Evolutionary conservation across 2,329 filamentous ascomycete species (phyloP).

Genomic region (Blastomyces emzantsi): DNA sequence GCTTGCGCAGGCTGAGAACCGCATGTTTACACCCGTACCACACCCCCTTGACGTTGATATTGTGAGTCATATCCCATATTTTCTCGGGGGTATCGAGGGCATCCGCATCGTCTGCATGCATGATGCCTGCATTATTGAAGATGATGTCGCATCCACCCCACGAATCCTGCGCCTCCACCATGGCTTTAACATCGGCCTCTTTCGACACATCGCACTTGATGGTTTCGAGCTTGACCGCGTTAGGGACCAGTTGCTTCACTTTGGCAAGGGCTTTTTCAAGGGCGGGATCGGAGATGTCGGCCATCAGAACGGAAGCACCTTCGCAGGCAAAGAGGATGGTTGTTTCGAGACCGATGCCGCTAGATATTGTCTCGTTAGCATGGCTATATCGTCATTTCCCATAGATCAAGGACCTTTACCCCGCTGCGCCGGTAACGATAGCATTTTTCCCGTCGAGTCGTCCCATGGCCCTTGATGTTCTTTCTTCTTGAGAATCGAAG

Average conservation of each 20-base stretch:
- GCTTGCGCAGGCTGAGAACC: slow-evolving; percentile 66
- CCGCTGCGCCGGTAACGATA: slow-evolving; percentile 75
- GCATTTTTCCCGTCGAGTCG: slow-evolving; percentile 58
- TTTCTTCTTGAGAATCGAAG: background rate
- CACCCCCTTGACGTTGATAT: slow-evolving; percentile 97
- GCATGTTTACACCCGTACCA: slow-evolving; percentile 95
- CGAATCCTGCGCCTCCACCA: slow-evolving; percentile 64
- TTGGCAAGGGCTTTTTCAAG: slow-evolving; percentile 69
- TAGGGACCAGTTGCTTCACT: slow-evolving; percentile 61
- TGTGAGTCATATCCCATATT: slow-evolving; percentile 90
- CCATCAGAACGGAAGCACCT: slow-evolving; percentile 75
- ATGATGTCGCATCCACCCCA: slow-evolving; percentile 88
- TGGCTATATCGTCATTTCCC: background rate
- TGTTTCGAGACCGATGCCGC: slow-evolving; percentile 89
- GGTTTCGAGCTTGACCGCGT: slow-evolving; percentile 52
- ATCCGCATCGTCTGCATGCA: slow-evolving; percentile 75
- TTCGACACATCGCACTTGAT: slow-evolving; percentile 72
- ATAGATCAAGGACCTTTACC: slow-evolving; percentile 47
- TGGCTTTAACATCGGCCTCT: slow-evolving; percentile 65
- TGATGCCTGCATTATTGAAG: slow-evolving; percentile 97
- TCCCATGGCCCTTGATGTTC: slow-evolving; percentile 12
- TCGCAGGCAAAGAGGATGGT: slow-evolving; percentile 82
- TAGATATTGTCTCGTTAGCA: slow-evolving; percentile 13
- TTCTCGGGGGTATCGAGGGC: slow-evolving; percentile 76
- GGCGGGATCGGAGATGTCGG: slow-evolving; percentile 71